Evolutionary conservation across 2,329 filamentous ascomycete species (phyloP).

Genomic region (Cryphonectria parasitica): DNA sequence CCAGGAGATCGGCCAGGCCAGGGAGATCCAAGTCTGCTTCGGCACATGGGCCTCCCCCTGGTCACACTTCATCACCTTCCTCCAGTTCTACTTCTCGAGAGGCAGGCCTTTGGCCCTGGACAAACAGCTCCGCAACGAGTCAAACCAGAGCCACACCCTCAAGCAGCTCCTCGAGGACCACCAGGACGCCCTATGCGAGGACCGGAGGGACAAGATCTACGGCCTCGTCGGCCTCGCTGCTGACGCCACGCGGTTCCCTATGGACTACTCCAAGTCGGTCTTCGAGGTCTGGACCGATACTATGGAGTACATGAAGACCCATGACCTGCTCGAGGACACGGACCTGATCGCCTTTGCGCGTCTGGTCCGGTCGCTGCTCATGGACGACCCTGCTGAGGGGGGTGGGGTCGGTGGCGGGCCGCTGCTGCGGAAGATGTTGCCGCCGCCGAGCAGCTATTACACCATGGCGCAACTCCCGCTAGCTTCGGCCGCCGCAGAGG

Average conservation of each 20-base stretch:
- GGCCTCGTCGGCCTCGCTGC: slow-evolving; percentile 36
- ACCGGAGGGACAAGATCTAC: slow-evolving; percentile 39
- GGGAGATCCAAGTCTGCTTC: slow-evolving; percentile 34
- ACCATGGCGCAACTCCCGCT: background rate
- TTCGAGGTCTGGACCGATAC: slow-evolving; percentile 37
- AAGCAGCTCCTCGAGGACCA: slow-evolving; percentile 34
- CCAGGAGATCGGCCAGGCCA: slow-evolving; percentile 36
- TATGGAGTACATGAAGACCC: slow-evolving; percentile 33
- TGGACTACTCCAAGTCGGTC: slow-evolving; percentile 36
- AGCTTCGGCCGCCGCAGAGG: background rate
- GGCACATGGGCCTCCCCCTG: slow-evolving; percentile 29
- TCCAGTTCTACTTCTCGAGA: slow-evolving; percentile 15
- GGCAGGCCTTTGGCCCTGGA: slow-evolving; percentile 31
- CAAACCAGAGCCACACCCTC: slow-evolving; percentile 28
- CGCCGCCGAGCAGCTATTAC: background rate
- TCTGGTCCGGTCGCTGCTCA: slow-evolving; percentile 10
- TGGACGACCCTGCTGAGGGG: background rate
- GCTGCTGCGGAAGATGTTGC: background rate
- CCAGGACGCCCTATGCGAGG: slow-evolving; percentile 34
- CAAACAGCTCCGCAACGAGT: slow-evolving; percentile 27
- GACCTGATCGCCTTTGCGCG: slow-evolving; percentile 2
- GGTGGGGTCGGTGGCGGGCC: no score
- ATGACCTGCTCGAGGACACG: slow-evolving; percentile 3
- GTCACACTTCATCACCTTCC: slow-evolving; percentile 30
- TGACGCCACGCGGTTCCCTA: slow-evolving; percentile 34